Base-by-base conservation (phyloP, 2,329 filamentous ascomycete genomes). In the Colletotrichum scovillei region DNA sequence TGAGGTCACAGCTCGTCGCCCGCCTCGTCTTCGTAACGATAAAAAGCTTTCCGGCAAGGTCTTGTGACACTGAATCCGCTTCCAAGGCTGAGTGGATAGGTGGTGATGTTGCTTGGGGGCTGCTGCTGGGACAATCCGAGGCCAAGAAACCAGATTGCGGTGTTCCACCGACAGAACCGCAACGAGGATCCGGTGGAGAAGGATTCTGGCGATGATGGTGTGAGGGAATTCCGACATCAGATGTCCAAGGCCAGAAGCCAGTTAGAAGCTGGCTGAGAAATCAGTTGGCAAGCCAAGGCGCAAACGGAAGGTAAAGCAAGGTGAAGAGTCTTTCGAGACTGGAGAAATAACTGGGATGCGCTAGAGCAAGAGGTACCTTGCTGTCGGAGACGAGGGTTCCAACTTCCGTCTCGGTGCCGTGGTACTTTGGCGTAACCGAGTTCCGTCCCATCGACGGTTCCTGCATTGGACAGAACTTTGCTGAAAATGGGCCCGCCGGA, bases 201-300 rank as follows among this genome's bases (percentile, higher is more conserved):
- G 30, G 35, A 35, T n/a, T 19, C 55, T 65, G 24, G 38, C 46
- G 32, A 53, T 65, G 70, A 73, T 49, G 70, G 70, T 73, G 70
- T 73, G 70, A 73, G 70, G 70, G 59, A 73, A 62, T 69, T 70
- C 69, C 63, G 22, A 0, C 58, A 7, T 24, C 35, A 28, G 19
- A 11, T 49, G 42, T 49, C 19, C 42, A 22, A 55, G 52, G 56
- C 56, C 63, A 52, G 19, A n/a, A 49, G 53, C 42, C 55, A 55
- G 49, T 56, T 14, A 19, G 30, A 26, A 46, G 22, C 30, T 26
- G 57, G 70, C 59, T 60, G 65, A 72, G 52, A 32, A 59, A 73
- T 60, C 53, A 26, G 60, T 49, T 38, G 55, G 64, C 66, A 60
- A 56, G 63, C 38, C 22, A 12, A 49, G 52, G 35, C 16, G 35